Percentiles rank a stretch among this genome's conserved stretches.
Conservation (phyloP, 2,329 filamentous ascomycete species). For the Neopestalotiopsis rosae region DNA sequence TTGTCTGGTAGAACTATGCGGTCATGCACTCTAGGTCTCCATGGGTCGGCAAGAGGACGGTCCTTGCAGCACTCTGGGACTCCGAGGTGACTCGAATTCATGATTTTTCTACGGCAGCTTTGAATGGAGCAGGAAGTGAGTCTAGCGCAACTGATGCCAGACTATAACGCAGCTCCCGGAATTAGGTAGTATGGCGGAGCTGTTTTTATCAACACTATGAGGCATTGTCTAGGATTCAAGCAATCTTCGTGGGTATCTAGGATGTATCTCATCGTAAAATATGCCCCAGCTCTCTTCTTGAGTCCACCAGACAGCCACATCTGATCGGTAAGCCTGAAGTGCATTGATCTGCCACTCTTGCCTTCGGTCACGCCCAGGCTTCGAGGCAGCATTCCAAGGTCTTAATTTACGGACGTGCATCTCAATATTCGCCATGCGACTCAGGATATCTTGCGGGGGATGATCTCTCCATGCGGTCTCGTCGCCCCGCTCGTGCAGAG, state of each 20-base stretch:
- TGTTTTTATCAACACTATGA: no score
- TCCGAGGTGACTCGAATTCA: neutral
- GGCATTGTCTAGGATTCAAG: neutral
- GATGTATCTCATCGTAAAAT: neutral
- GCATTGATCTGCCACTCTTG: slow-evolving; percentile 8
- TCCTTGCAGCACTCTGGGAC: slow-evolving; percentile 40
- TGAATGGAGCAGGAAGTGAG: no score
- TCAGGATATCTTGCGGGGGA: neutral
- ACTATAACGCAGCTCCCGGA: no score
- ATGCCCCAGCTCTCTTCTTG: slow-evolving; percentile 4
- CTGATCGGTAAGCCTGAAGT: neutral
- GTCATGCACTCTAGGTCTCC: slow-evolving; percentile 38
- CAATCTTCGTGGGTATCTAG: neutral
- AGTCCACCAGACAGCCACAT: neutral
- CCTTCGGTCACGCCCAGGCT: neutral
- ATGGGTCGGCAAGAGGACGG: slow-evolving; percentile 36
- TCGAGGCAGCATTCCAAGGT: neutral
- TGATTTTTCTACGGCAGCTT: neutral
- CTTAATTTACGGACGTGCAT: slow-evolving; percentile 5
- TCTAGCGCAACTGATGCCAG: no score
- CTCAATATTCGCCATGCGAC: neutral
- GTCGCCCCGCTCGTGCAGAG: neutral
- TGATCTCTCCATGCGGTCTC: neutral
- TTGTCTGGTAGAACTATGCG: slow-evolving; percentile 35
- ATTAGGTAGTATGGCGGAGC: no score